A percentile compares a stretch with the other conserved stretches of the same genome.
Evolutionary conservation across 31 red algal genomes (phyloP).

Genomic region (Endocladia muricata): DNA sequence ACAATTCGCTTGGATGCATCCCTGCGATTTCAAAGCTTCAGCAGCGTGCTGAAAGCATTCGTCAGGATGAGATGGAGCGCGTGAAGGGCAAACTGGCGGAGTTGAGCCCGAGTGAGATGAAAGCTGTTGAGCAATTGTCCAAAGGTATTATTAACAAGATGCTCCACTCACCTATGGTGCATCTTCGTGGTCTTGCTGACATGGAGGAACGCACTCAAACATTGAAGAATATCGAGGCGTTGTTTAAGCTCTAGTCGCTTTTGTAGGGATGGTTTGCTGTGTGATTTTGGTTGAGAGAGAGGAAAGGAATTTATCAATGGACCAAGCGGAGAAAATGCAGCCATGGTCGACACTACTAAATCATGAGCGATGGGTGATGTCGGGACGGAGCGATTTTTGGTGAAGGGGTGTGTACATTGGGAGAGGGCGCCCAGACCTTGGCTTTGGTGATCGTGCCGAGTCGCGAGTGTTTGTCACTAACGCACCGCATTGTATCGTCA

Average conservation of each 20-base stretch:
- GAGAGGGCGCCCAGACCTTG: too few relatives aligned
- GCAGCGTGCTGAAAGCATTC: constrained; percentile 91
- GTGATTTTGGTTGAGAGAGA: too few relatives aligned
- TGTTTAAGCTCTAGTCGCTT: constrained; percentile 96
- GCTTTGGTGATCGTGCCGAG: too few relatives aligned
- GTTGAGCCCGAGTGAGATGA: constrained; percentile 76
- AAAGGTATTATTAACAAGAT: constrained; percentile 99
- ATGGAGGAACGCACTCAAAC: constrained; percentile 88
- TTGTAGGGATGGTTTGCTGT: too few relatives aligned
- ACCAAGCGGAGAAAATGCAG: too few relatives aligned
- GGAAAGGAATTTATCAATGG: too few relatives aligned
- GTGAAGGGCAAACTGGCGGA: constrained; percentile 84
- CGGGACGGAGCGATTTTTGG: too few relatives aligned
- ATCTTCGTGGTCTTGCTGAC: constrained; percentile 88
- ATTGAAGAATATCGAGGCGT: constrained; percentile 81
- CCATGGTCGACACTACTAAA: too few relatives aligned
- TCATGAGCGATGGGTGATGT: too few relatives aligned
- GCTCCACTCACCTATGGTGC: constrained; percentile 93
- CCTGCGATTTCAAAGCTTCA: constrained; percentile 97
- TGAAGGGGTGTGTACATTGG: too few relatives aligned
- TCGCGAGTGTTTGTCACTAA: too few relatives aligned
- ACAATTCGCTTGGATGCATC: constrained; percentile 87
- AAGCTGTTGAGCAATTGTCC: constrained; percentile 86
- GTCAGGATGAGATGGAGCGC: constrained; percentile 86
- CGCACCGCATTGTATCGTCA: too few relatives aligned